phyloP scores from a whole-genome alignment of 192 early-diverging fungal genomes.

The Gigaspora rosea region DNA sequence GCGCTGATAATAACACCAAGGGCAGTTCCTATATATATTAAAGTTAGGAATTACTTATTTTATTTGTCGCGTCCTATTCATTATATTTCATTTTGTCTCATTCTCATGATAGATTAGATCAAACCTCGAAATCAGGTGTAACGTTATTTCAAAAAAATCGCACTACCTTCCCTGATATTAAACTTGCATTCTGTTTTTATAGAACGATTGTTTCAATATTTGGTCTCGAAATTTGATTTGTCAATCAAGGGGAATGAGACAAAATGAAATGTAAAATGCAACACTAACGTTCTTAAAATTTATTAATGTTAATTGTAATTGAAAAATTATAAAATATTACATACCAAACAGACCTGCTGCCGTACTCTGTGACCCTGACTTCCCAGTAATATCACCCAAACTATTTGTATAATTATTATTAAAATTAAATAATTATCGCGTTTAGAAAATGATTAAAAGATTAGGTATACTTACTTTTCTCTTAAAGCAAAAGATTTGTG shows the following conservation, averaged over 20 bases:
- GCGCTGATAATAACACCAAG: slow-evolving; percentile 47
- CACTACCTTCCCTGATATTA: neutral
- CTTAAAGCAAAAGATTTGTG: slow-evolving; percentile 70
- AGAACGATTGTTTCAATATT: neutral
- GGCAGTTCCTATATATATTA: slow-evolving; percentile 39
- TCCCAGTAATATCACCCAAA: slow-evolving; percentile 84
- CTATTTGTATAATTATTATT: slow-evolving; percentile 21
- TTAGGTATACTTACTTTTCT: slow-evolving; percentile 58
- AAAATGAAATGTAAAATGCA: slow-evolving; percentile 31
- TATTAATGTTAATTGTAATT: too few species aligned
- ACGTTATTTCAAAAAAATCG: too few species aligned
- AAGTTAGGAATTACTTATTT: neutral
- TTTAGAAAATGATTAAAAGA: too few species aligned
- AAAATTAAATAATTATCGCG: too few species aligned
- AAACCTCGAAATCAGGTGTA: too few species aligned
- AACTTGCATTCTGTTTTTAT: neutral
- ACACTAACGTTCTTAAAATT: neutral
- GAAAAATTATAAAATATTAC: slow-evolving; percentile 41
- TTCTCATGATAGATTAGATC: neutral
- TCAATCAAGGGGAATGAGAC: slow-evolving; percentile 1
- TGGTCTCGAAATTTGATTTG: neutral
- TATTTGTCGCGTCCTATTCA: slow-evolving; percentile 5
- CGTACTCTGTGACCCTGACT: slow-evolving; percentile 79
- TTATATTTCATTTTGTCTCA: neutral
- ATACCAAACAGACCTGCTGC: slow-evolving; percentile 81